Conservation (phyloP, 2,329 filamentous ascomycete genomes). For the Piedraia hortae region DNA sequence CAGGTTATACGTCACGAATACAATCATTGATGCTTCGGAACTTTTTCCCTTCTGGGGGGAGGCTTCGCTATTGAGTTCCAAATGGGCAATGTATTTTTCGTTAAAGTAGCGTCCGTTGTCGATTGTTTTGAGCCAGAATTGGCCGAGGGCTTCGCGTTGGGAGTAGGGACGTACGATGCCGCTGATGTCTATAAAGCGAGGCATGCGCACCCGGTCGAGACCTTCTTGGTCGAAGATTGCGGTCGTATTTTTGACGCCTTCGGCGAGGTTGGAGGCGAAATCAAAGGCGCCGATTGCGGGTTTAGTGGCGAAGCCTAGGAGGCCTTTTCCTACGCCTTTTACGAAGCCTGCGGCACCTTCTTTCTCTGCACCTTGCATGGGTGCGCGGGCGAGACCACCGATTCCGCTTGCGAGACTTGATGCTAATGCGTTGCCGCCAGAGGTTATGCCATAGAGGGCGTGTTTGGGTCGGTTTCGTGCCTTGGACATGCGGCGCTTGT, state of each 20-base stretch:
- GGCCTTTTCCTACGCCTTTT: conserved; percentile 88
- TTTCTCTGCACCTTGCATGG: conserved; percentile 82
- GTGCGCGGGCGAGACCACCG: conserved; percentile 75
- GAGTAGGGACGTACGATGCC: conserved; percentile 87
- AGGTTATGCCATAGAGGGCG: conserved; percentile 82
- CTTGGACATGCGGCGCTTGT: conserved; percentile 75
- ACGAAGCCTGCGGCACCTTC: conserved; percentile 86
- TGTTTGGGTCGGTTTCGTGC: conserved; percentile 90
- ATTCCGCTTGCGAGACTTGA: conserved; percentile 82
- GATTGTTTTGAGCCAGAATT: conserved; percentile 96
- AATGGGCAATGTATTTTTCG: conserved; percentile 86
- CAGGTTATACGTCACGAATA: conserved; percentile 27
- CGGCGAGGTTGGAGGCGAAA: conserved; percentile 84
- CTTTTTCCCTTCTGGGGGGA: neutral
- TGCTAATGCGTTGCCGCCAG: conserved; percentile 82
- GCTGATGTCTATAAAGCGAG: conserved; percentile 73
- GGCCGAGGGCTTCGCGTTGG: conserved; percentile 79
- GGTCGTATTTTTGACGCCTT: conserved; percentile 94
- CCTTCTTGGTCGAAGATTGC: conserved; percentile 92
- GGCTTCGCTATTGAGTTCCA: conserved; percentile 34
- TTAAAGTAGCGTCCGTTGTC: conserved; percentile 97
- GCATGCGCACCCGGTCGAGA: conserved; percentile 77
- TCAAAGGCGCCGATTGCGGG: conserved; percentile 91
- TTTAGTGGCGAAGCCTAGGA: conserved; percentile 85
- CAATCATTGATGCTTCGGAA: conserved; percentile 35